Conservation (phyloP, 2,329 filamentous ascomycete species). For the Penicillium sp. region DNA sequence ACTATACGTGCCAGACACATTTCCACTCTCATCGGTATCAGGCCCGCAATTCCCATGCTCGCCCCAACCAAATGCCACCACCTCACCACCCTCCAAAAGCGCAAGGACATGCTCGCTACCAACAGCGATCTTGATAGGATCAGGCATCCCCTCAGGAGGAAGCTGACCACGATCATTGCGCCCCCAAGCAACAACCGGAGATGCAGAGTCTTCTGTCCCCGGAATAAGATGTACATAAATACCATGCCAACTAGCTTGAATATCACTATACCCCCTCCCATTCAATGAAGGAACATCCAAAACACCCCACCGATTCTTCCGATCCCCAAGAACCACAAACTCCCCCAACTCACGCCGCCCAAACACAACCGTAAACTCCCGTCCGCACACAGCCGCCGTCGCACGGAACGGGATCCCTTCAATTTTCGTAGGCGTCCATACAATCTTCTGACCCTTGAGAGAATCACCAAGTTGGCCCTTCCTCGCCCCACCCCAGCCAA, state of each 20-base stretch:
- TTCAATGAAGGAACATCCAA: constrained; percentile 48
- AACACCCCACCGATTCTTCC: constrained; percentile 62
- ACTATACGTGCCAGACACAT: constrained; percentile 67
- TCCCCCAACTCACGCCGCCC: constrained; percentile 52
- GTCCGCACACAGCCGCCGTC: constrained; percentile 66
- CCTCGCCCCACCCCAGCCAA: constrained; percentile 82
- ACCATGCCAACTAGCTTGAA: constrained; percentile 77
- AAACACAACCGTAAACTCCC: constrained; percentile 77
- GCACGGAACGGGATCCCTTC: constrained; percentile 58
- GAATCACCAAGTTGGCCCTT: constrained; percentile 75
- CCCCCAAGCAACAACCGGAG: constrained; percentile 67
- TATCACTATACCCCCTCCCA: constrained; percentile 33
- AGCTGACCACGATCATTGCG: constrained; percentile 81
- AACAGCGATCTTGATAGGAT: constrained; percentile 61
- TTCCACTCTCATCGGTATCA: constrained; percentile 55
- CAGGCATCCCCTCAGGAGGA: constrained; percentile 58
- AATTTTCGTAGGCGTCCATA: constrained; percentile 61
- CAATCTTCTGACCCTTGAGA: constrained; percentile 42
- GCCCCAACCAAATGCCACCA: constrained; percentile 91
- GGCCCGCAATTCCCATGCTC: constrained; percentile 95
- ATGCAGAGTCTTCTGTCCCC: constrained; percentile 38
- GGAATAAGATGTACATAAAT: constrained; percentile 59
- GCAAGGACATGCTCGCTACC: constrained; percentile 90
- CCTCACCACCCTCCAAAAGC: constrained; percentile 58
- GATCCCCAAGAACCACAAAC: constrained; percentile 64